Evolutionary conservation across 805 yeast genomes (phyloP).

Genomic region (Lipomyces anomalus): DNA sequence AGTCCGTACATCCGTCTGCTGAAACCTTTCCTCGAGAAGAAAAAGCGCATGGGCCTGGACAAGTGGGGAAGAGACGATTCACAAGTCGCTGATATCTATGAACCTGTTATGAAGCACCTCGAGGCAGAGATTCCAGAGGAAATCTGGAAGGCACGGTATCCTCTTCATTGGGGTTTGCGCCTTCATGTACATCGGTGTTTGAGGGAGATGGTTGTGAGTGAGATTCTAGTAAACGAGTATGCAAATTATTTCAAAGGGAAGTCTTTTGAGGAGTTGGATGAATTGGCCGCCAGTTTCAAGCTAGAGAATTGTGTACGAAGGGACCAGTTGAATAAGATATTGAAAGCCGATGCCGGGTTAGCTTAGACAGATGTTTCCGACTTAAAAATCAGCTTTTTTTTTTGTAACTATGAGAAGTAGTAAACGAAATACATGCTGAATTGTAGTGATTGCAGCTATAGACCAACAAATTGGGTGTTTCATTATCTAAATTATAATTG

Average conservation of each 20-base stretch:
- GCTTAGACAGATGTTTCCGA: not conserved
- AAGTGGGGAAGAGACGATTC: conserved; percentile 46
- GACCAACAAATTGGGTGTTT: too few relatives aligned
- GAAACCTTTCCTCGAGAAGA: conserved; percentile 41
- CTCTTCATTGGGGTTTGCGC: conserved; percentile 37
- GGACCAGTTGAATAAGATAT: conserved; percentile 36
- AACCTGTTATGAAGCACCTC: conserved; percentile 37
- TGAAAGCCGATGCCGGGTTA: conserved; percentile 6
- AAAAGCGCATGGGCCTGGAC: conserved; percentile 43
- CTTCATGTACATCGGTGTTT: conserved; percentile 39
- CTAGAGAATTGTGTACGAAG: conserved; percentile 43
- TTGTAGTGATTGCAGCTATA: too few relatives aligned
- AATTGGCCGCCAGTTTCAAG: conserved; percentile 46
- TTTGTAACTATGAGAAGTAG: too few relatives aligned
- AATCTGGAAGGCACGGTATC: conserved; percentile 40
- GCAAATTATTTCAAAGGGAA: conserved; percentile 42
- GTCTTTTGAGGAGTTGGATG: conserved; percentile 44
- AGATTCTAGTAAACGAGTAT: conserved; percentile 42
- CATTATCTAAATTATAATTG: too few relatives aligned
- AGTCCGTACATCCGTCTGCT: conserved; percentile 42
- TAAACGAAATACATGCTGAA: too few relatives aligned
- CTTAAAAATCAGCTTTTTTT: too few relatives aligned
- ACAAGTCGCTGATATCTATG: conserved; percentile 35
- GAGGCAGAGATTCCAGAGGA: conserved; percentile 40
- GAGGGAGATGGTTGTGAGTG: conserved; percentile 42